Evolutionary conservation across 2,329 filamentous ascomycete genomes (phyloP), one percentile per base, ranked within the genome.

Genomic region (Botrytis aclada): DNA sequence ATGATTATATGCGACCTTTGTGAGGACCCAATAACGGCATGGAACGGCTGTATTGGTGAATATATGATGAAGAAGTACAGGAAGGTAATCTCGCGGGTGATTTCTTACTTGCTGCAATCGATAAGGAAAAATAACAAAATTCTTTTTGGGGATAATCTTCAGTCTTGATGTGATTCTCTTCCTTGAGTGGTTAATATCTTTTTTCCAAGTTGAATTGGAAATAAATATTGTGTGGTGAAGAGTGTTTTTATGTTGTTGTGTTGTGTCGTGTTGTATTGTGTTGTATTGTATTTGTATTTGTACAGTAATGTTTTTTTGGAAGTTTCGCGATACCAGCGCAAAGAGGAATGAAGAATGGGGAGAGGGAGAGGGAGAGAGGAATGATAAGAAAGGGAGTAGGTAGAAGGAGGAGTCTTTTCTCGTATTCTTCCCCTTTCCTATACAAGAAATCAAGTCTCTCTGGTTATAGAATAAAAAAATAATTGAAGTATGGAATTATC

Each of bases 1-100:
- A 91, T 91, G 77, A 78, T 81, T 63, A 34, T 41, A 39, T 69
- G 66, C 51, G 80, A 61, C 64, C 22, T 71, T 61, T 61, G 69
- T 74, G 69, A 65, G 67, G 62, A 29, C 56, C 69, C 51, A 67
- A 72, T 71, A 62, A 66, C 41, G 61, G 71, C 69, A 72, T 60
- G 64, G 63, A 56, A 65, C n/a, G 70, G 60, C 9, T 25, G 54
- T 39, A 16, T 41, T 67, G 64, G 69, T 67, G 69, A 69, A 39
- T 71, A 45, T 66, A 54, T 14, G 66, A 32, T 60, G 34, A 69
- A 54, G 32, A 47, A 51, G 60, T 41, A 12, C 8, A 41, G 43
- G 25, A 60, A 60, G 39, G 20, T 45, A n/a, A 69, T 69, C 64
- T 34, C 63, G 37, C 22, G 69, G 69, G 56, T 64, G 41, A 32